These are phyloP conservation scores for Dioszegia crocea DNA, from an alignment of 768 basidiomycete species.

Conservation along the genomic window DNA sequence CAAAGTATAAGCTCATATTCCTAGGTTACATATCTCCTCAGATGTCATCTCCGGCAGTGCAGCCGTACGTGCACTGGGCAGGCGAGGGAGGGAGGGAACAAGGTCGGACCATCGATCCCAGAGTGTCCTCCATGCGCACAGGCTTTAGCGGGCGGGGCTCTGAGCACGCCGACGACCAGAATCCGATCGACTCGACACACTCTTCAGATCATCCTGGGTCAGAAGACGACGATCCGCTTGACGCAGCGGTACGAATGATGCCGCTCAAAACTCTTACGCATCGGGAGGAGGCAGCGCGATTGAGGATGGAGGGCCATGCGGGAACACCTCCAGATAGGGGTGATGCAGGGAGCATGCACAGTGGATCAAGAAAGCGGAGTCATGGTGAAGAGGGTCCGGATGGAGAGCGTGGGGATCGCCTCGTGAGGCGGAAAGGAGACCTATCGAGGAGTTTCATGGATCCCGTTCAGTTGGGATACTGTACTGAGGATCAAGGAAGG, in stretches of 20 bases:
- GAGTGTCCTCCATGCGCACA: not conserved
- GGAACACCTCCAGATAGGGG: not conserved
- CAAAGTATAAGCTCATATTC: not conserved
- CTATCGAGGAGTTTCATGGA: conserved; percentile 9
- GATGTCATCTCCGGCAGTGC: not conserved
- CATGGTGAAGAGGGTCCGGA: not conserved
- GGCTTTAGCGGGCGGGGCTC: no score
- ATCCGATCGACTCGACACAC: not conserved
- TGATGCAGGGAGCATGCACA: not conserved
- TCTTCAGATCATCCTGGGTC: conserved; percentile 1
- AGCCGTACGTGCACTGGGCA: not conserved
- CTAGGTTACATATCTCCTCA: not conserved
- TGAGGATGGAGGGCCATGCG: conserved; percentile 13
- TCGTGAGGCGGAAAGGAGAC: conserved; percentile 7
- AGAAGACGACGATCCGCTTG: conserved; percentile 17
- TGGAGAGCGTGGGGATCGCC: not conserved
- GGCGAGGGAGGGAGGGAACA: not conserved
- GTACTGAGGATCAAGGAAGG: conserved; percentile 9
- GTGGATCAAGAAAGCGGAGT: not conserved
- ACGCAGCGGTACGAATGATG: not conserved
- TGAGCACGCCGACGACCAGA: not conserved
- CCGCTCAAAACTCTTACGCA: conserved; percentile 5
- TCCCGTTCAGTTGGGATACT: conserved; percentile 15
- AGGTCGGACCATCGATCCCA: not conserved
- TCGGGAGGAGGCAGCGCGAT: conserved; percentile 10